Evolutionary conservation across 2,329 filamentous ascomycete genomes (phyloP).

Genomic region (Graphiopsis chlorocephala): DNA sequence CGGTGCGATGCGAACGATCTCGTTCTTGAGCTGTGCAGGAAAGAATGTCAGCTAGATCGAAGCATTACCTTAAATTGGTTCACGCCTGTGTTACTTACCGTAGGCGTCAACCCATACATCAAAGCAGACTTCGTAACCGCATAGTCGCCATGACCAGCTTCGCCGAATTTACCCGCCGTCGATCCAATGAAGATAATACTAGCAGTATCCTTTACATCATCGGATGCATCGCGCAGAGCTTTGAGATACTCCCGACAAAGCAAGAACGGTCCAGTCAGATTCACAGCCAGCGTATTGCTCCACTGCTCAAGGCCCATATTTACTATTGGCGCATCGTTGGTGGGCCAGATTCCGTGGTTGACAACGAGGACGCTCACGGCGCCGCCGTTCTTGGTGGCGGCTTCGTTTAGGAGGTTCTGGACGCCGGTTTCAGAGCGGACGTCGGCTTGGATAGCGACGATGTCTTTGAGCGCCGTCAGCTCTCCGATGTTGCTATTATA

Average conservation of each 20-base stretch:
- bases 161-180: slow-evolving; percentile 36
- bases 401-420: slow-evolving; percentile 28
- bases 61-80: neutral
- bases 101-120: slow-evolving; percentile 31
- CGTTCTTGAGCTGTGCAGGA: slow-evolving; percentile 28
- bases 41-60: neutral
- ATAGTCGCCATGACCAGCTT: slow-evolving; percentile 33
- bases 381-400: slow-evolving; percentile 34
- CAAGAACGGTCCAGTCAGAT: slow-evolving; percentile 32
- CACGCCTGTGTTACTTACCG: neutral
- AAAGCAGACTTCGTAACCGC: slow-evolving; percentile 29
- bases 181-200: slow-evolving; percentile 33
- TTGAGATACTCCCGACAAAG: slow-evolving; percentile 28
- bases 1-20: slow-evolving; percentile 31
- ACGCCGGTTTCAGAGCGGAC: slow-evolving; percentile 36
- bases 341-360: slow-evolving; percentile 37
- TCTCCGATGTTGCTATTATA: slow-evolving; percentile 37
- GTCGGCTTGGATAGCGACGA: slow-evolving; percentile 32
- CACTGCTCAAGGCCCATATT: slow-evolving; percentile 32
- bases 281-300: slow-evolving; percentile 30
- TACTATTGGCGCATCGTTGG: slow-evolving; percentile 24
- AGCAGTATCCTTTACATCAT: slow-evolving; percentile 24
- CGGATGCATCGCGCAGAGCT: slow-evolving; percentile 22
- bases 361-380: slow-evolving; percentile 41
- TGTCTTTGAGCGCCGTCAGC: slow-evolving; percentile 28